phyloP scores from a whole-genome alignment of 768 basidiomycete species.

The Boletus speciosus region DNA sequence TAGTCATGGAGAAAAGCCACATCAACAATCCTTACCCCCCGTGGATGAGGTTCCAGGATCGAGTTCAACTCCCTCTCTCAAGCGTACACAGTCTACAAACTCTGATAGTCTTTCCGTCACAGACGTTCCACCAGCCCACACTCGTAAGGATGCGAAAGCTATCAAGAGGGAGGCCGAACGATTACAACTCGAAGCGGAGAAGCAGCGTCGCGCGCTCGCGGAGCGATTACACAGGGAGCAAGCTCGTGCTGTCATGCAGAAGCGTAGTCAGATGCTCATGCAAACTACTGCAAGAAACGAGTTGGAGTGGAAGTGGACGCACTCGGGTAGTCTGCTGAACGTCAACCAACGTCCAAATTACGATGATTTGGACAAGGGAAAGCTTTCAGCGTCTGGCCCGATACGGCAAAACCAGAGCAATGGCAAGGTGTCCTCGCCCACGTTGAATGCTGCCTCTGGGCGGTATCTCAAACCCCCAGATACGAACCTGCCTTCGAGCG shows the following conservation, averaged over 20 bases:
- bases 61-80: constrained; percentile 61
- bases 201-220: constrained; percentile 73
- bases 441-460: constrained; percentile 61
- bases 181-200: constrained; percentile 75
- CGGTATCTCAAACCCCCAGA: constrained; percentile 45
- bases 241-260: constrained; percentile 89
- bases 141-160: constrained; percentile 63
- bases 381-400: constrained; percentile 57
- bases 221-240: constrained; percentile 79
- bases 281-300: constrained; percentile 49
- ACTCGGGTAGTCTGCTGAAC: constrained; percentile 41
- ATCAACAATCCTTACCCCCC: constrained; percentile 59
- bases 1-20: constrained; percentile 64
- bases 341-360: constrained; percentile 34
- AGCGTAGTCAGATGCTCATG: constrained; percentile 74
- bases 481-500: constrained; percentile 33
- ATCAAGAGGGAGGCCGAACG: constrained; percentile 80
- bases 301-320: constrained; percentile 56
- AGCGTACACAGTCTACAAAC: constrained; percentile 75
- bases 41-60: constrained; percentile 66
- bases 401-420: constrained; percentile 55
- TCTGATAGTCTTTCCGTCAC: constrained; percentile 64
- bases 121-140: constrained; percentile 41
- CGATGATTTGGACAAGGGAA: constrained; percentile 40
- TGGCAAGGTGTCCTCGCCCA: constrained; percentile 41